Conservation (phyloP, 805 yeast genomes). For the Lipomyces orientalis region DNA sequence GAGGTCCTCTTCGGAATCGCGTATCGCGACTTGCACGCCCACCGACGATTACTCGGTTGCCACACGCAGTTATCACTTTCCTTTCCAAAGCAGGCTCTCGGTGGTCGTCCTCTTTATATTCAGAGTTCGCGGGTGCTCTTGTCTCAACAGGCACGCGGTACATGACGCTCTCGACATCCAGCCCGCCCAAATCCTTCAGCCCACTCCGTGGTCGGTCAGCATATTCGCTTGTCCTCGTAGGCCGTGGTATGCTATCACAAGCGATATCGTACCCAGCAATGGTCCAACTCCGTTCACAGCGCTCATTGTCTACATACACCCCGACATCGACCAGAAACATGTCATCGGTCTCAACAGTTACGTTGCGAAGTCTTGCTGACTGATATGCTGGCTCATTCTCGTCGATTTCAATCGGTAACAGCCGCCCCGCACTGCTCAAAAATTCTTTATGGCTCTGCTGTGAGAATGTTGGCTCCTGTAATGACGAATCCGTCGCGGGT, state of each 20-base stretch:
- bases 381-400: constrained; percentile 6
- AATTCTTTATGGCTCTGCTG: background rate
- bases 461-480: background rate
- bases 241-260: constrained; percentile 3
- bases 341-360: background rate
- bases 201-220: constrained; percentile 3
- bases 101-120: background rate
- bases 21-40: constrained; percentile 28
- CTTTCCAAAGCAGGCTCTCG: constrained; percentile 4
- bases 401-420: constrained; percentile 6
- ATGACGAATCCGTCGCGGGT: background rate
- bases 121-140: background rate
- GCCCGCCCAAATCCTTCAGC: background rate
- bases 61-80: constrained; percentile 14
- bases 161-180: constrained; percentile 9
- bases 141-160: constrained; percentile 22
- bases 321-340: background rate
- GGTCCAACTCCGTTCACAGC: background rate
- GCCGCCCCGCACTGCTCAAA: background rate
- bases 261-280: background rate
- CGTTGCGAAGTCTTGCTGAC: background rate
- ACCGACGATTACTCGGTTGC: constrained; percentile 20
- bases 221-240: constrained; percentile 17
- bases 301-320: background rate
- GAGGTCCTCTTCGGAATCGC: constrained; percentile 15